Evolutionary conservation across 441 rosid species (phyloP).

Genomic region (Adansonia rubrostipa): DNA sequence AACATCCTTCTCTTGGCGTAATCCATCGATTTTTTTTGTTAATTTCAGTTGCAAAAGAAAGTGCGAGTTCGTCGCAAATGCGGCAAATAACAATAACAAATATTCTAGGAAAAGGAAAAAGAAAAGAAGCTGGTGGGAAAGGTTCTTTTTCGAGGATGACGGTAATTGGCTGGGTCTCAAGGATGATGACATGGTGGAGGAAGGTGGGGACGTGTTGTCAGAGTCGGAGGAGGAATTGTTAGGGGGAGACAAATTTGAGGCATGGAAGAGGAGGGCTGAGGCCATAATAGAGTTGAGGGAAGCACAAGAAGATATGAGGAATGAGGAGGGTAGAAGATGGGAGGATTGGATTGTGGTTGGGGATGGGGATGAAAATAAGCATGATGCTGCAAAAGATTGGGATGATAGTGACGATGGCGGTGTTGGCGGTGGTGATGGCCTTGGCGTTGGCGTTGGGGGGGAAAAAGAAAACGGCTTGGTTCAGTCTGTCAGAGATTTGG

Average conservation of each 20-base stretch:
- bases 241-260: constrained; percentile 75
- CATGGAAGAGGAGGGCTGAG: constrained; percentile 94
- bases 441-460: constrained; percentile 37
- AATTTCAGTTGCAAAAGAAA: constrained; percentile 37
- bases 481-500: constrained; percentile 66
- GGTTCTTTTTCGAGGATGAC: constrained; percentile 75
- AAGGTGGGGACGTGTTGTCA: constrained; percentile 36
- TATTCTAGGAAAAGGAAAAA: constrained; percentile 42
- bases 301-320: constrained; percentile 72
- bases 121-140: constrained; percentile 83
- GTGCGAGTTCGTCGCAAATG: constrained; percentile 54
- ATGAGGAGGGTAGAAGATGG: constrained; percentile 83
- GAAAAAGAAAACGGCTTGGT: constrained; percentile 64
- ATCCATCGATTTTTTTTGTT: constrained; percentile 32
- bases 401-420: constrained; percentile 16
- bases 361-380: constrained; percentile 44
- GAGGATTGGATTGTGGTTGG: constrained; percentile 90
- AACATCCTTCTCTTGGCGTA: constrained; percentile 24
- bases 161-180: constrained; percentile 87
- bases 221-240: constrained; percentile 54
- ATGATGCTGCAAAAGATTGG: constrained; percentile 37
- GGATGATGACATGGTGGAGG: constrained; percentile 64
- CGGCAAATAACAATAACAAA: constrained; percentile 48
- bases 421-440: constrained; percentile 17
- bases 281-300: constrained; percentile 91